Base-by-base conservation (phyloP, 805 yeast species). In the Myxozyma vanderwaltii region DNA sequence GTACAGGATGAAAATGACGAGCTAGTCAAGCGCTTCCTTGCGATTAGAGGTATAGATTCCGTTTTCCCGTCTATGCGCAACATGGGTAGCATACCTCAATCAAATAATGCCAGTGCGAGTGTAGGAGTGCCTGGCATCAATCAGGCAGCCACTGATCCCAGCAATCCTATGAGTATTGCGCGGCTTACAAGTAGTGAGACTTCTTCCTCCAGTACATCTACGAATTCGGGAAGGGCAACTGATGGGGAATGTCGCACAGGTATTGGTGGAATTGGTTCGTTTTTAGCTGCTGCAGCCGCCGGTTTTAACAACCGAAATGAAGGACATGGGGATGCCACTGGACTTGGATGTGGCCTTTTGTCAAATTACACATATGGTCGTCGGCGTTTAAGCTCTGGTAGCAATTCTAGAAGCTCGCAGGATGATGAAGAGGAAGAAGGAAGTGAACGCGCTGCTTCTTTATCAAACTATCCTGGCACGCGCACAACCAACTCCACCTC, bases 91-190 rank as follows among this genome's bases (percentile, higher is more conserved):
- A 15, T 29, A 19, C 17, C 33, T 15, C 21, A 10, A 7, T 40
- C 47, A n/a, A 40, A 40, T 6, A 27, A 38, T 15, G 29, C 46
- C n/a, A 35, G n/a, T n/a, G n/a, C n/a, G n/a, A n/a, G n/a, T n/a
- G n/a, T n/a, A 24, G 33, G 21, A 17, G 48, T 36, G 21, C 47
- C 39, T 1, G 51, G 41, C 12, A 44, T 43, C 1, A 47, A 21
- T 21, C 23, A 47, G 15, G 50, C 51, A 4, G 50, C 56, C 15
- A 33, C 56, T 2, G 54, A 55, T 24, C 45, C 57, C 5, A 24
- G 49, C 35, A 58, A 64, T 41, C 72, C 67, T 26, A 67, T 66
- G 72, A 61, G 63, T 58, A 70, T 63, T 38, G 65, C 65, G 35
- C 67, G 61, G 53, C 68, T 63, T 43, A 64, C 69, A 51, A 68